These are phyloP conservation scores for Blepharisma stoltei DNA, from an alignment of 73 alveolate species.

Conservation along the genomic window DNA sequence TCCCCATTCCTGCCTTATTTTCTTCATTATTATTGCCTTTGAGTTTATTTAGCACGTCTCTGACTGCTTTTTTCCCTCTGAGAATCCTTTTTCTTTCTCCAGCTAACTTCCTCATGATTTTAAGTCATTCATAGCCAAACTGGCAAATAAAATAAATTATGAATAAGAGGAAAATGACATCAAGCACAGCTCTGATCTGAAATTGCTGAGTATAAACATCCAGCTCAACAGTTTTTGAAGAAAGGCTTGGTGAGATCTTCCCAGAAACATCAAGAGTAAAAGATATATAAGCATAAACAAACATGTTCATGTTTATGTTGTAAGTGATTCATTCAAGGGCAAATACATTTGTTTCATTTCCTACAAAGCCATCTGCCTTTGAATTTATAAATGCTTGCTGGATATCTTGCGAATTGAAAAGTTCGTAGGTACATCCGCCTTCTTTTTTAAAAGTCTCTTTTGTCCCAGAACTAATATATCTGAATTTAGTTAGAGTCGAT, in stretches of 20 bases:
- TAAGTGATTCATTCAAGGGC: slow-evolving; percentile 41
- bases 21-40: neutral
- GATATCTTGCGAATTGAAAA: neutral
- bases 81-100: neutral
- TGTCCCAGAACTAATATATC: neutral
- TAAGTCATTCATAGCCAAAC: neutral
- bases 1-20: neutral
- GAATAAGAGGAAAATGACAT: slow-evolving; percentile 30
- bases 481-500: too few species aligned
- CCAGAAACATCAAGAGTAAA: slow-evolving; percentile 47
- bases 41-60: neutral
- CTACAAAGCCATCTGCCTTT: neutral
- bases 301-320: slow-evolving; percentile 39
- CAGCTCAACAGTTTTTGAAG: slow-evolving; percentile 23
- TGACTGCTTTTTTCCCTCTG: neutral
- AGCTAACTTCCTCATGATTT: neutral
- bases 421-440: neutral
- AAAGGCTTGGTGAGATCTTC: neutral
- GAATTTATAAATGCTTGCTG: neutral
- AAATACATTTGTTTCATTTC: slow-evolving; percentile 29
- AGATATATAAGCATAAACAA: slow-evolving; percentile 25
- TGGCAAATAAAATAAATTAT: slow-evolving; percentile 26
- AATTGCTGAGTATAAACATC: slow-evolving; percentile 11
- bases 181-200: slow-evolving; percentile 30
- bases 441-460: neutral